These are phyloP conservation scores for Saturnispora diversa DNA, from an alignment of 805 yeast species.

Conservation along the genomic window DNA sequence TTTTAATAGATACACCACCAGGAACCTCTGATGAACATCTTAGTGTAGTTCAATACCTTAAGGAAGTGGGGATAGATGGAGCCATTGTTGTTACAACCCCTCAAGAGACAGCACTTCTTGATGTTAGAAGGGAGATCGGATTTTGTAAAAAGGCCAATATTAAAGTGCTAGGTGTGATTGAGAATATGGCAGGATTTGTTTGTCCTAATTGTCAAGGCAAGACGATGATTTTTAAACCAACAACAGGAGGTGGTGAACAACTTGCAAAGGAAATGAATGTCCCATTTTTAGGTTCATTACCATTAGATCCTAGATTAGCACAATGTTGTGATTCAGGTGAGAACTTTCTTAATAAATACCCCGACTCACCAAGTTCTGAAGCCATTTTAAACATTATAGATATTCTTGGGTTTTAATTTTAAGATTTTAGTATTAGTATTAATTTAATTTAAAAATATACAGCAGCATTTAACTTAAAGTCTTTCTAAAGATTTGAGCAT, in stretches of 20 bases:
- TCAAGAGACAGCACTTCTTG: constrained; percentile 91
- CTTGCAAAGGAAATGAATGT: constrained; percentile 73
- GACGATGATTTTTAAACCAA: constrained; percentile 83
- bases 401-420: constrained; percentile 16
- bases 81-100: constrained; percentile 95
- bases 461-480: background rate
- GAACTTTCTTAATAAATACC: constrained; percentile 70
- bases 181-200: constrained; percentile 97
- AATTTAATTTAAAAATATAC: no score
- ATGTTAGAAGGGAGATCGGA: constrained; percentile 92
- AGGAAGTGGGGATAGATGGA: constrained; percentile 89
- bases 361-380: constrained; percentile 87
- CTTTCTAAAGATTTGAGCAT: constrained; percentile 5
- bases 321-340: constrained; percentile 80
- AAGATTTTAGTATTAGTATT: no score
- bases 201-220: constrained; percentile 92
- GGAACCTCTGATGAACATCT: constrained; percentile 98
- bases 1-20: constrained; percentile 95
- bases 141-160: constrained; percentile 90
- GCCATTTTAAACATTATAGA: constrained; percentile 84
- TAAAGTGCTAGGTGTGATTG: constrained; percentile 81
- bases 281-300: constrained; percentile 84
- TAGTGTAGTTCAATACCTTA: constrained; percentile 78
- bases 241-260: constrained; percentile 92
- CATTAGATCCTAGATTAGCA: constrained; percentile 93